Evolutionary conservation across 306 rosid genomes (phyloP).

Genomic region (Rosa chinensis): DNA sequence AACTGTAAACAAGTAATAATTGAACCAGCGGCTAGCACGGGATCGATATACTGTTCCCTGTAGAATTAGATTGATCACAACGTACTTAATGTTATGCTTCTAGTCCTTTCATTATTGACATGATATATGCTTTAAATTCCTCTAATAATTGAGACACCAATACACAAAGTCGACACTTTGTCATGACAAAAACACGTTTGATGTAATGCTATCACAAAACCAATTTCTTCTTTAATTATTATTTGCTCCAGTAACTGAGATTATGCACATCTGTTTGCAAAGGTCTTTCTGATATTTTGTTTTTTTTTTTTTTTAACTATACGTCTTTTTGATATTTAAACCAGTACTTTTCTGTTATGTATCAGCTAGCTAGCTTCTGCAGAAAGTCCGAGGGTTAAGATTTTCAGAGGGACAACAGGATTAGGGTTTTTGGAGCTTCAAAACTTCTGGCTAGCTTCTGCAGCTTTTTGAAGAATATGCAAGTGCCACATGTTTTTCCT

Average conservation of each 20-base stretch:
- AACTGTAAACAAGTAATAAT: not conserved
- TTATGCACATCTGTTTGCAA: not conserved
- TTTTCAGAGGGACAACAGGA: not conserved
- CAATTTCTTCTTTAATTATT: not conserved
- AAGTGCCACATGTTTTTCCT: constrained; percentile 29
- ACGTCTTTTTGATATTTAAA: not conserved
- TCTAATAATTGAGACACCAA: constrained; percentile 10
- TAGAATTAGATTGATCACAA: not conserved
- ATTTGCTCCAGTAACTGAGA: not conserved
- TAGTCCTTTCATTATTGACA: not conserved
- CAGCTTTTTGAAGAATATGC: not conserved
- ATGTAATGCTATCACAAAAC: not conserved
- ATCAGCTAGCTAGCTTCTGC: not conserved
- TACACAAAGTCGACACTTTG: not conserved
- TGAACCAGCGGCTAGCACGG: not conserved
- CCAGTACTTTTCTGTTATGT: not conserved
- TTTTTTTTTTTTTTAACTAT: not conserved
- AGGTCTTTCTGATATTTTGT: not conserved
- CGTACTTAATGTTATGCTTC: not conserved
- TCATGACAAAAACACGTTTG: constrained; percentile 6
- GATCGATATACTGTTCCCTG: not conserved
- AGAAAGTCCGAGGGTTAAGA: not conserved
- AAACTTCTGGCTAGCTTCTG: not conserved
- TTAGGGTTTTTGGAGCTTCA: constrained; percentile 1
- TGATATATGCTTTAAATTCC: constrained; percentile 1